A percentile compares a stretch with the other conserved stretches of the same genome.
Evolutionary conservation across 2,329 filamentous ascomycete genomes (phyloP).

Genomic region (Talaromyces sp.): DNA sequence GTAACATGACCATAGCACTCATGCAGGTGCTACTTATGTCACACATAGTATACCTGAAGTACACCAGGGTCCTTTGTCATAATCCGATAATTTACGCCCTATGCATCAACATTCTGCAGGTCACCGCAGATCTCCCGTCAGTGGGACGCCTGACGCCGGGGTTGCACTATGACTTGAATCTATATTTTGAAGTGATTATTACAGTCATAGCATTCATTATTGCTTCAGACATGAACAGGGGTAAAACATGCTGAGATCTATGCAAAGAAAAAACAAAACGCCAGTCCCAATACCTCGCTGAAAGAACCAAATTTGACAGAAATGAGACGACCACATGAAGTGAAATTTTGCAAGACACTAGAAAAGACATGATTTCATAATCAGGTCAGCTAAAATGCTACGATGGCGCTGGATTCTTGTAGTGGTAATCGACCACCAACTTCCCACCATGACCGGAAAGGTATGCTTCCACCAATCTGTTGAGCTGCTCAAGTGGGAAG

Average conservation of each 20-base stretch:
- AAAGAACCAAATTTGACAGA: background rate
- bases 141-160: background rate
- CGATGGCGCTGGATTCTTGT: background rate
- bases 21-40: background rate
- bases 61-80: background rate
- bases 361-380: background rate
- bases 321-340: background rate
- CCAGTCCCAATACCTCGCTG: background rate
- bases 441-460: conserved; percentile 22
- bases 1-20: background rate
- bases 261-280: background rate
- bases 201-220: background rate
- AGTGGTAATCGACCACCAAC: conserved; percentile 20
- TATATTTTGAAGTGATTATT: background rate
- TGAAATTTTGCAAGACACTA: background rate
- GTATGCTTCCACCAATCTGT: conserved; percentile 24
- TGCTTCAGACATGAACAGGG: background rate
- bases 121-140: conserved; percentile 1
- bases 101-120: background rate
- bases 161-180: background rate
- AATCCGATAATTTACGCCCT: background rate
- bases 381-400: background rate
- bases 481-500: conserved; percentile 23
- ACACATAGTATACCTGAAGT: background rate
- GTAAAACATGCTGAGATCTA: background rate